Conservation (phyloP, 2,329 filamentous ascomycete genomes). For the Colletotrichum euphorbiae region DNA sequence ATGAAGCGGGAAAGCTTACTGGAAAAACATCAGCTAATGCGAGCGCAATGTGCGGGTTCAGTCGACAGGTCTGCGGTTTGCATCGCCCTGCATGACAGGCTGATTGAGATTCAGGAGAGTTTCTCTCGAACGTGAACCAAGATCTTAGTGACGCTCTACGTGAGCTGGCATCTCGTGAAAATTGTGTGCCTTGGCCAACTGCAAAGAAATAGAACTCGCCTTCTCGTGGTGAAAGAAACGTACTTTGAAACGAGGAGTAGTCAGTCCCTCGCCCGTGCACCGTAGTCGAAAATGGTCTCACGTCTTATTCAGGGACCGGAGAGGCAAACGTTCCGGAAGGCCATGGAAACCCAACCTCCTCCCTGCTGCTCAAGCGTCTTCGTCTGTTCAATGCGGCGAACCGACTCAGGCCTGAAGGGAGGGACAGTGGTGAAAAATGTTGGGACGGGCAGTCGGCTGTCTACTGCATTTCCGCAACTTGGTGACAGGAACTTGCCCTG, state of each 20-base stretch:
- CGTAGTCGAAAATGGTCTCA: background rate
- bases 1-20: background rate
- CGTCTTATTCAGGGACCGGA: slow-evolving; percentile 20
- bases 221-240: slow-evolving; percentile 25
- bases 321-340: slow-evolving; percentile 37
- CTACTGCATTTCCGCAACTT: no score
- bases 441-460: slow-evolving; percentile 1
- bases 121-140: background rate
- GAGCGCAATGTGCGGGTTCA: background rate
- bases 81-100: background rate
- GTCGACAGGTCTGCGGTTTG: background rate
- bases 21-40: slow-evolving; percentile 5
- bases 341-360: slow-evolving; percentile 25
- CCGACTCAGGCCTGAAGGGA: slow-evolving; percentile 18
- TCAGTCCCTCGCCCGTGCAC: slow-evolving; percentile 9
- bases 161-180: background rate
- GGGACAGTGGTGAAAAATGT: background rate
- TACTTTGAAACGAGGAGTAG: slow-evolving; percentile 23
- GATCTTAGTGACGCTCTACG: background rate
- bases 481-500: no score
- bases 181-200: background rate
- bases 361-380: background rate
- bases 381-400: slow-evolving; percentile 27
- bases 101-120: background rate
- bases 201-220: background rate